These are phyloP conservation scores for Erythrobasidium hasegawianum DNA, from an alignment of 1,284 basidiomycete genomes.

Conservation along the genomic window DNA sequence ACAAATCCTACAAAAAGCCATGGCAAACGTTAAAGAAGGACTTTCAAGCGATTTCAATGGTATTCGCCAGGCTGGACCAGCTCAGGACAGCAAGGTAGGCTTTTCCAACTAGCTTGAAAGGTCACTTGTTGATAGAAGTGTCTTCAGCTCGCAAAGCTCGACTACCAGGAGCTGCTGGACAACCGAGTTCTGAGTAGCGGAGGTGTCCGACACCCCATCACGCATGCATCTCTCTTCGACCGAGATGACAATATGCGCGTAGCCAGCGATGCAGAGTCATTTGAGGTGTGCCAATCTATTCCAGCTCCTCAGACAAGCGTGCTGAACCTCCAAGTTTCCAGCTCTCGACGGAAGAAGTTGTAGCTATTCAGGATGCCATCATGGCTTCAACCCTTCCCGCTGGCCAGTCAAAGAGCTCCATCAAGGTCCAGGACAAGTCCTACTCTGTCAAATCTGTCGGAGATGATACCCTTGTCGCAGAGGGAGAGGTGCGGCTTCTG, in stretches of 20 bases:
- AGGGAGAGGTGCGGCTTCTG: not conserved
- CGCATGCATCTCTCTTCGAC: conserved; percentile 30
- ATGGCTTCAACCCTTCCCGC: not conserved
- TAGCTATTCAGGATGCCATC: conserved; percentile 8
- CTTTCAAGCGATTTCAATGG: conserved; percentile 16
- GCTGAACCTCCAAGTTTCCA: not conserved
- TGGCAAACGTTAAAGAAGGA: conserved; percentile 15
- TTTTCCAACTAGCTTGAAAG: not conserved
- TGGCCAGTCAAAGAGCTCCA: conserved; percentile 3
- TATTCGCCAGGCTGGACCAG: conserved; percentile 9
- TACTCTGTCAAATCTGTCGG: not conserved
- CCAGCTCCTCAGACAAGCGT: not conserved
- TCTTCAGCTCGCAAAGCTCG: conserved; percentile 25
- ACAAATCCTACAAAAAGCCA: not conserved
- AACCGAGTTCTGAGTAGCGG: conserved; percentile 11
- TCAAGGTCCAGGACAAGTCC: conserved; percentile 25
- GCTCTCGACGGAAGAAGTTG: conserved; percentile 25
- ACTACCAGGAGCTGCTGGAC: conserved; percentile 25
- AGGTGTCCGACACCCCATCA: conserved; percentile 20
- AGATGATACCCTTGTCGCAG: conserved; percentile 12
- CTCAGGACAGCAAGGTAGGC: conserved; percentile 28
- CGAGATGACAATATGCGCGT: conserved; percentile 32
- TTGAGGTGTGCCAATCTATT: conserved; percentile 17
- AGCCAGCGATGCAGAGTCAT: conserved; percentile 21
- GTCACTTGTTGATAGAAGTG: not conserved